phyloP scores from a whole-genome alignment of 129 eudicot species.

The Rutidosis leptorrhynchoides region DNA sequence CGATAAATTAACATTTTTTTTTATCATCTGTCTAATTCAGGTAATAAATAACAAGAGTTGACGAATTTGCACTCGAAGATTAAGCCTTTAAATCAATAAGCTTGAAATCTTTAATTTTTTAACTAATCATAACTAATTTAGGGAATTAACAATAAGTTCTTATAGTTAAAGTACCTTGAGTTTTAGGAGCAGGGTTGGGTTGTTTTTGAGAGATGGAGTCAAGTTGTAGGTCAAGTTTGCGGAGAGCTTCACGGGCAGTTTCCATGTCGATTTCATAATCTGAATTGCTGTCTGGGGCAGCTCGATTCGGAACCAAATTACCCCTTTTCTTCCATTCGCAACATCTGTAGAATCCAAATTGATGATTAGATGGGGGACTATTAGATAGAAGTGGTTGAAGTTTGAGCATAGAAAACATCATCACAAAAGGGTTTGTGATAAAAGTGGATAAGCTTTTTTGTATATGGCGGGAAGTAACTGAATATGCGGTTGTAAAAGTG shows the following conservation, averaged over 20 bases:
- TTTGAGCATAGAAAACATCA: conserved; percentile 6
- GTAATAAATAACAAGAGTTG: neutral
- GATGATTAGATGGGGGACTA: conserved; percentile 4
- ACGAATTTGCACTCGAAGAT: neutral
- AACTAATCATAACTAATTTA: neutral
- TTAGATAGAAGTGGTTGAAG: conserved; percentile 12
- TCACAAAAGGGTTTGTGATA: neutral
- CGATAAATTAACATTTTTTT: no score
- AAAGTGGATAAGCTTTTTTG: neutral
- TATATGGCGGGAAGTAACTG: conserved; percentile 17
- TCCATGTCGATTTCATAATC: conserved; percentile 63
- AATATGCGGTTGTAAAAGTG: neutral
- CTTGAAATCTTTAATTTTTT: no score
- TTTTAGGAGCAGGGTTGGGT: conserved; percentile 43
- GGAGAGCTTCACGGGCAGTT: conserved; percentile 69
- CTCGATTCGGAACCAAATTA: conserved; percentile 11
- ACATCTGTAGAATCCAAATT: conserved; percentile 13
- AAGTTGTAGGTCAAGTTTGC: conserved; percentile 62
- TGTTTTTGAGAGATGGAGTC: conserved; percentile 50
- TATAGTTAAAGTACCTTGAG: conserved; percentile 37
- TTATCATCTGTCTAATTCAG: neutral
- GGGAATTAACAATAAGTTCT: neutral
- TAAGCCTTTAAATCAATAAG: neutral
- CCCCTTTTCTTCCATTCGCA: conserved; percentile 10
- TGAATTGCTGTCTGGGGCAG: conserved; percentile 41